Evolutionary conservation across 1,139 yeast species (phyloP), one percentile per base, ranked within the genome.

Genomic region (Pichia sp.): DNA sequence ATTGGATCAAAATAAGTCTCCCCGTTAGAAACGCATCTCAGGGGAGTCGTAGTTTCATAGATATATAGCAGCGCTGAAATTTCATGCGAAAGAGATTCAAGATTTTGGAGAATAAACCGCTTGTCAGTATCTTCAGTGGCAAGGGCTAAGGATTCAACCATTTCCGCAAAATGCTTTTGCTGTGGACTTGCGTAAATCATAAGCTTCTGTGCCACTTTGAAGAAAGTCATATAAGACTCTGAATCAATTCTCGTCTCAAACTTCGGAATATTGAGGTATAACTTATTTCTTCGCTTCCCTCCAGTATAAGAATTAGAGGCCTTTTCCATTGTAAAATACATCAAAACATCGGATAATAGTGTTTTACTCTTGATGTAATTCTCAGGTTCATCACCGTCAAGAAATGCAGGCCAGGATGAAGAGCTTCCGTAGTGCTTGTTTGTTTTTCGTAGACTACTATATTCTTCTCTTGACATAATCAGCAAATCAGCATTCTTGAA

Each of bases 391-490:
- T 56, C 53, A 6, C 62, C 59, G 22, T 49, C 83, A 31, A 88
- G 68, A 95, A 96, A 89, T 0, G 95, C 93, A 1, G 96, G 93
- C 96, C 96, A 88, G 18, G 56, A 55, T 3, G 48, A 41, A 4
- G 28, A 48, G 5, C 71, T 65, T 9, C 74, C 69, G 42, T 66
- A 66, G 36, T 41, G 46, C 19, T 5, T n/a, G 66, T 64, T 12
- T 65, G 59, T 45, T 68, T 59, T 48, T 3, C 55, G 70, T 66
- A 48, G 69, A 61, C n/a, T 69, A 55, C 26, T 22, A 36, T 74
- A 70, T 25, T 76, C 78, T 57, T 76, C 66, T 63, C 78, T 70
- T 62, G 79, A 72, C 58, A 89, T 76, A 3, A 85, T 83, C 62
- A 84, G 86, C 23, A 86, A 74, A 60, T 86, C 87, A 1, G 95